Percentiles rank a stretch among this genome's conserved stretches.
These are phyloP conservation scores for Aspergillus carbonarius DNA, from an alignment of 2,329 filamentous ascomycete genomes.

Conservation along the genomic window DNA sequence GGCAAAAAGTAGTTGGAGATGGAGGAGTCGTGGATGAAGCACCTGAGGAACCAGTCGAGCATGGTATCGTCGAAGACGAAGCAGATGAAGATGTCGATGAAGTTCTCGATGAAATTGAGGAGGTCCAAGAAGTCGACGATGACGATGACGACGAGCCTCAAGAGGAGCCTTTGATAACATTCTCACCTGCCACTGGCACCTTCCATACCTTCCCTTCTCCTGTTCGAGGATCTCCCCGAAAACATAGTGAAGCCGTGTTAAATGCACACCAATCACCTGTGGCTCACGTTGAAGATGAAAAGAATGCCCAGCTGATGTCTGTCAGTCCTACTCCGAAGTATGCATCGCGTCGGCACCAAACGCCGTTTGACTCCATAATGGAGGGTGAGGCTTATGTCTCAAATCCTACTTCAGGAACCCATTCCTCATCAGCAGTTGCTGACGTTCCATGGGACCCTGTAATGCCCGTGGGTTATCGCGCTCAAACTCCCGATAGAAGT, in stretches of 20 bases:
- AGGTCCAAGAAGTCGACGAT: neutral
- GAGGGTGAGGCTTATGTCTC: slow-evolving; percentile 14
- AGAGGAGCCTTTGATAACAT: slow-evolving; percentile 41
- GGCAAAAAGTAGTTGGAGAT: neutral
- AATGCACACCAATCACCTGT: slow-evolving; percentile 13
- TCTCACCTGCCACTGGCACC: slow-evolving; percentile 46
- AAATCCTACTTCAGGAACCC: slow-evolving; percentile 11
- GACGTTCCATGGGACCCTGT: slow-evolving; percentile 15
- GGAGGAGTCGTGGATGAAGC: no score
- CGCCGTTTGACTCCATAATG: slow-evolving; percentile 12
- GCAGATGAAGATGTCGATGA: neutral
- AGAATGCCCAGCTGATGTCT: slow-evolving; percentile 6
- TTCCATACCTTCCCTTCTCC: slow-evolving; percentile 43
- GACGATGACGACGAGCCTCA: slow-evolving; percentile 19
- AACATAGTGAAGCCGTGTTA: slow-evolving; percentile 20
- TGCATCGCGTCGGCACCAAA: slow-evolving; percentile 9
- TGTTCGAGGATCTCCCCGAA: slow-evolving; percentile 26
- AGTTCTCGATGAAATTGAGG: neutral
- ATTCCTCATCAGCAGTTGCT: slow-evolving; percentile 10
- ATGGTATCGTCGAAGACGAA: neutral
- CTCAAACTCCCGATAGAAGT: slow-evolving; percentile 3
- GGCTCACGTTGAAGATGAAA: slow-evolving; percentile 5
- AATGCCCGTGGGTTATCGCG: neutral
- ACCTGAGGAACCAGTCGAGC: neutral
- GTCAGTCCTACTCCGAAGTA: slow-evolving; percentile 12